These are phyloP conservation scores for Pseudoturritis turrita DNA, from an alignment of 345 rosid species.

Conservation along the genomic window DNA sequence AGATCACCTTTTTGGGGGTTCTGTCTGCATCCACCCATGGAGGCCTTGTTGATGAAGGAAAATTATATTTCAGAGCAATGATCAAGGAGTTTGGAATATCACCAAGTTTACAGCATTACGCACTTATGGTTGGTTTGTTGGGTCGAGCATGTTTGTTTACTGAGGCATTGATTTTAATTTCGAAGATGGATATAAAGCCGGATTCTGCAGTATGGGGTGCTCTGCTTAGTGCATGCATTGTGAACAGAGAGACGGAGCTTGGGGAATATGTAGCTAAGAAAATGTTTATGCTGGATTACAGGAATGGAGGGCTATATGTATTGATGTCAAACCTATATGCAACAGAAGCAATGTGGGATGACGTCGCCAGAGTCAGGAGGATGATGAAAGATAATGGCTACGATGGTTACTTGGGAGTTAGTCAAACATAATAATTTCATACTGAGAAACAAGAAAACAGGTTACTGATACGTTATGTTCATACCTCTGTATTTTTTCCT, in stretches of 20 bases:
- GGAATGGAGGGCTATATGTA: conserved; percentile 72
- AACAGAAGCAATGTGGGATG: conserved; percentile 63
- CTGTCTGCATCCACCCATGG: conserved; percentile 72
- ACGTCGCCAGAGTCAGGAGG: conserved; percentile 60
- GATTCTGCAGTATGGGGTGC: conserved; percentile 89
- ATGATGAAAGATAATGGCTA: conserved; percentile 71
- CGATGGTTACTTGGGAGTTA: conserved; percentile 72
- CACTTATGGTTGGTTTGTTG: conserved; percentile 66
- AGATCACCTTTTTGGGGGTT: conserved; percentile 71
- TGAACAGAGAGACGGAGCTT: conserved; percentile 58
- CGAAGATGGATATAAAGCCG: conserved; percentile 44
- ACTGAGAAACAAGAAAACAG: background rate
- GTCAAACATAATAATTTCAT: conserved; percentile 27
- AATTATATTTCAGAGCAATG: conserved; percentile 50
- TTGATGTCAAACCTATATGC: conserved; percentile 92
- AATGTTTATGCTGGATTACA: conserved; percentile 52
- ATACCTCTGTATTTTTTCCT: background rate
- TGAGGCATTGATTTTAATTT: conserved; percentile 52
- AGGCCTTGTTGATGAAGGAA: conserved; percentile 66
- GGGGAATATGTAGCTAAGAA: conserved; percentile 82
- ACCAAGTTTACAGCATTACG: conserved; percentile 68
- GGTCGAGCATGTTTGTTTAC: conserved; percentile 58
- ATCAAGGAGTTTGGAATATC: conserved; percentile 42
- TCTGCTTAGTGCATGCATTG: conserved; percentile 59
- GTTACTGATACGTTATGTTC: background rate